These are phyloP conservation scores for Serendipita sp. DNA, from an alignment of 768 basidiomycete species.

Conservation along the genomic window DNA sequence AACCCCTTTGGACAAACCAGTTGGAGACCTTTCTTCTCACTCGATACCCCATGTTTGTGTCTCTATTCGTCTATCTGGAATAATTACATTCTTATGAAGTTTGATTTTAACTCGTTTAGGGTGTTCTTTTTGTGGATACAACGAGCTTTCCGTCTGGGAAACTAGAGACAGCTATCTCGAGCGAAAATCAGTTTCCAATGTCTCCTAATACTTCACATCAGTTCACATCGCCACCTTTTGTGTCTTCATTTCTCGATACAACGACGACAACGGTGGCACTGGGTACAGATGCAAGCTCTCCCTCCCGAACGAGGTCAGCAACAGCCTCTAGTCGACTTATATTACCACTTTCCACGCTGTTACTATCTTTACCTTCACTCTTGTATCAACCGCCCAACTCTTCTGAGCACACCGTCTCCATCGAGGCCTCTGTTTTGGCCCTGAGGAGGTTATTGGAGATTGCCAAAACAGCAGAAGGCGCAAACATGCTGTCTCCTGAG, in stretches of 20 bases:
- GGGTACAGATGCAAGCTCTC: background rate
- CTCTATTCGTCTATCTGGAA: no score
- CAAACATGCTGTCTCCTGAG: slow-evolving; percentile 28
- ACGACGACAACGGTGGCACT: background rate
- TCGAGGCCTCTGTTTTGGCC: slow-evolving; percentile 39
- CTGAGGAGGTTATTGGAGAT: slow-evolving; percentile 38
- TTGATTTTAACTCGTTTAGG: no score
- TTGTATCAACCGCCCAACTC: slow-evolving; percentile 52
- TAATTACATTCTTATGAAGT: no score
- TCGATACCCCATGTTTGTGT: no score
- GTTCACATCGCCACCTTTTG: background rate
- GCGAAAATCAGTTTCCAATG: no score
- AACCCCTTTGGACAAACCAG: background rate
- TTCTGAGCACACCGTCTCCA: slow-evolving; percentile 33
- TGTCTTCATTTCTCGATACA: background rate
- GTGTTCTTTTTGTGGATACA: no score
- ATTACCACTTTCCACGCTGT: slow-evolving; percentile 31
- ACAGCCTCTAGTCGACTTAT: background rate
- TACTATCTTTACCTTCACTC: slow-evolving; percentile 44
- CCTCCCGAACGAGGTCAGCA: background rate
- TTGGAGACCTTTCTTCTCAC: background rate
- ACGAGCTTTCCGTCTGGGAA: no score
- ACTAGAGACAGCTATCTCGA: no score
- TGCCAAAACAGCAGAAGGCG: slow-evolving; percentile 15
- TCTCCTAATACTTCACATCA: background rate